Evolutionary conservation across 176 grass and related monocot genomes (phyloP).

Genomic region (Aegilops speltoides): DNA sequence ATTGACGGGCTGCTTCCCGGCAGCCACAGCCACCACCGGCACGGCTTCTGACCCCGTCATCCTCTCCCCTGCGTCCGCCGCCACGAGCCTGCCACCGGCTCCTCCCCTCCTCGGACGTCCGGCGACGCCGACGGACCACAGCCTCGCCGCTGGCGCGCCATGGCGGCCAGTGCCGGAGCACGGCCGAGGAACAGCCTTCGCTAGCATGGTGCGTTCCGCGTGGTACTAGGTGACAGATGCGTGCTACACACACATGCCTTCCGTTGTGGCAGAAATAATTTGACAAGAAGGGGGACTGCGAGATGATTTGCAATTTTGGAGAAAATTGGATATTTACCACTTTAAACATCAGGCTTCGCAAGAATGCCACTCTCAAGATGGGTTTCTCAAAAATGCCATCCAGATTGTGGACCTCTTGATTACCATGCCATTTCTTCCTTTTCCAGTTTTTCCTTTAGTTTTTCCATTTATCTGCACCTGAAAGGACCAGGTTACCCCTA

Average conservation of each 20-base stretch:
- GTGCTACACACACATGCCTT: not conserved
- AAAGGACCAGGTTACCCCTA: too few relatives aligned
- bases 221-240: not conserved
- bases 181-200: not conserved
- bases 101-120: not conserved
- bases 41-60: not conserved
- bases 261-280: not conserved
- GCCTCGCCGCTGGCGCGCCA: not conserved
- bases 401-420: too few relatives aligned
- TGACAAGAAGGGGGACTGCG: not conserved
- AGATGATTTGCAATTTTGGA: not conserved
- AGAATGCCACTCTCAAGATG: too few relatives aligned
- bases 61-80: constrained; percentile 11
- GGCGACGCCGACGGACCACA: not conserved
- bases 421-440: too few relatives aligned
- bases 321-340: too few relatives aligned
- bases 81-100: not conserved
- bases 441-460: too few relatives aligned
- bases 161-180: not conserved
- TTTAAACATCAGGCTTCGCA: too few relatives aligned
- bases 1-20: not conserved
- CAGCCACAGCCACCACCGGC: not conserved
- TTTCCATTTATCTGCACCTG: too few relatives aligned
- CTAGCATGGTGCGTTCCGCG: constrained; percentile 20
- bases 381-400: too few relatives aligned